A percentile compares a stretch with the other conserved stretches of the same genome.
These are phyloP conservation scores for Phyllosticta paracitricarpa DNA, from an alignment of 2,329 filamentous ascomycete species.

Conservation along the genomic window DNA sequence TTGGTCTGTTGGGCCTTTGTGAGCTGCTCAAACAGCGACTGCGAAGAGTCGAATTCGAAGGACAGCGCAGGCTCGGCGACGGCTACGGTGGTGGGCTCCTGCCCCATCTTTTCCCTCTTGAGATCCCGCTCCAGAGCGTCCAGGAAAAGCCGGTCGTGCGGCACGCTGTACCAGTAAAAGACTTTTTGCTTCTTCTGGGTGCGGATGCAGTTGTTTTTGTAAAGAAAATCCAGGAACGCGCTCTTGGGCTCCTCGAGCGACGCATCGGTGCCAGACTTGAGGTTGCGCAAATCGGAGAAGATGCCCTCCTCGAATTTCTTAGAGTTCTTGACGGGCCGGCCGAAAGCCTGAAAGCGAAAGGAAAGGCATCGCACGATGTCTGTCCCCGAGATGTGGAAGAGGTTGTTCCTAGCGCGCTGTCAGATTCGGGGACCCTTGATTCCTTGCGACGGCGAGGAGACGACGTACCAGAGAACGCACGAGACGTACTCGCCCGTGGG, in stretches of 20 bases:
- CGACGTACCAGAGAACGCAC: slow-evolving; percentile 74
- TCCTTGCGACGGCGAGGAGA: not conserved
- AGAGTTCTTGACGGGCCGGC: slow-evolving; percentile 95
- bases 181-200: slow-evolving; percentile 99
- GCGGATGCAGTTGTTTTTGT: slow-evolving; percentile 99
- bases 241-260: slow-evolving; percentile 98
- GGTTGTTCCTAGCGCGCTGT: slow-evolving; percentile 63
- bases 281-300: slow-evolving; percentile 94
- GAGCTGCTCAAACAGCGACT: slow-evolving; percentile 97
- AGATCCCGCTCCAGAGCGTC: slow-evolving; percentile 94
- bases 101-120: slow-evolving; percentile 98
- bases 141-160: slow-evolving; percentile 92
- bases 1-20: slow-evolving; percentile 99
- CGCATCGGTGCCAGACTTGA: slow-evolving; percentile 96
- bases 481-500: slow-evolving; percentile 98
- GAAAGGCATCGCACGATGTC: slow-evolving; percentile 97
- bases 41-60: slow-evolving; percentile 98
- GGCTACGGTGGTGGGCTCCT: slow-evolving; percentile 93
- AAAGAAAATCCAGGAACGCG: slow-evolving; percentile 93
- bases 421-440: not conserved
- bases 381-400: slow-evolving; percentile 98
- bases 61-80: slow-evolving; percentile 95
- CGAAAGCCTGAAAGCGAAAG: slow-evolving; percentile 97
- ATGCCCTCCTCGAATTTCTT: slow-evolving; percentile 99
- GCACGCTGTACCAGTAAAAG: slow-evolving; percentile 99